Conservation (phyloP, 2,329 filamentous ascomycete species). For the Xylaria sp. region DNA sequence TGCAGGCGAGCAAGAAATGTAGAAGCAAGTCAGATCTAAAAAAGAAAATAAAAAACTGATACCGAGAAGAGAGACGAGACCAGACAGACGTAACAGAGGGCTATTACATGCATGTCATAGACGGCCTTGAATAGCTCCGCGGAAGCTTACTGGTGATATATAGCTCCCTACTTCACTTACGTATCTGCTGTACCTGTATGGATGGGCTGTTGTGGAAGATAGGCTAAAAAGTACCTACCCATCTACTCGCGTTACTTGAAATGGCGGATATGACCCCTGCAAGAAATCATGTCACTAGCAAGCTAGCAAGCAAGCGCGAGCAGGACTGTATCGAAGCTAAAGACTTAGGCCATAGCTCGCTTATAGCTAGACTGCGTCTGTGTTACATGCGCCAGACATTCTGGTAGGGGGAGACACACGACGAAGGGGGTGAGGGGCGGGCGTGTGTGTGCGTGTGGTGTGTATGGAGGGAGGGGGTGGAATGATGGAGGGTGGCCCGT, state of each 20-base stretch:
- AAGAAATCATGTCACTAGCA: not conserved
- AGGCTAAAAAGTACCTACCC: constrained; percentile 1
- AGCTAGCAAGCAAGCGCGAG: not conserved
- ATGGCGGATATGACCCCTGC: not conserved
- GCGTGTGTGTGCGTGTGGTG: not conserved
- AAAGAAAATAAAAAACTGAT: not conserved
- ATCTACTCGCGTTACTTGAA: not conserved
- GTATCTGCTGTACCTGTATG: not conserved
- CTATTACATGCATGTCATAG: not conserved
- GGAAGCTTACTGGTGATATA: not conserved
- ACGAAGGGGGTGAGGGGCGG: constrained; percentile 18
- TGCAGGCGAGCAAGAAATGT: constrained; percentile 1
- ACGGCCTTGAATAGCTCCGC: not conserved
- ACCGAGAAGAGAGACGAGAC: too few species aligned
- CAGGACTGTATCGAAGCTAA: not conserved
- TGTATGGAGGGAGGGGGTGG: not conserved
- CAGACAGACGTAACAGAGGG: not conserved
- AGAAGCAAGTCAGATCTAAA: not conserved
- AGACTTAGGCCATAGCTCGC: not conserved
- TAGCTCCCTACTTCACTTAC: not conserved
- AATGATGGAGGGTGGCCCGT: not conserved
- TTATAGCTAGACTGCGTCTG: not conserved
- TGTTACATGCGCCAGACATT: constrained; percentile 10
- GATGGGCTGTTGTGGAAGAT: not conserved
- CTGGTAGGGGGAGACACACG: not conserved